Conservation (phyloP, 2,329 filamentous ascomycete genomes). For the Alternaria dauci region DNA sequence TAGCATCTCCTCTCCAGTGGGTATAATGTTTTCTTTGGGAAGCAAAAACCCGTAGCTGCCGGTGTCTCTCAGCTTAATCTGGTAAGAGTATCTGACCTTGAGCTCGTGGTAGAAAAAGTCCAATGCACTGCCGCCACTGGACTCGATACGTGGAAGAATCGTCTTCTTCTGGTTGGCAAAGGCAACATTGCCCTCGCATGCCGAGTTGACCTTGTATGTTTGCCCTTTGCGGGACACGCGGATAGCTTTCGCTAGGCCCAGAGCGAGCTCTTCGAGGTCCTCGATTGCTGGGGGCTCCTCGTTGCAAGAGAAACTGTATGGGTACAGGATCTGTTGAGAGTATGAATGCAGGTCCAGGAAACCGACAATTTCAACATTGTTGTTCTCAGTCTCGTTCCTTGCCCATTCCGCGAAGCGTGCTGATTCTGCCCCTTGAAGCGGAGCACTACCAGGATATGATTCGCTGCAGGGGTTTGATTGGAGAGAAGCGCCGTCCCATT, state of each 20-base stretch:
- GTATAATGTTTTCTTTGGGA: constrained; percentile 84
- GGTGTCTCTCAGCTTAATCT: constrained; percentile 91
- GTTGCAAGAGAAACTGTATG: constrained; percentile 85
- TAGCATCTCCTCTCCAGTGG: constrained; percentile 87
- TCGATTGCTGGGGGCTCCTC: constrained; percentile 83
- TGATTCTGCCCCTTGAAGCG: constrained; percentile 86
- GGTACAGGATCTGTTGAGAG: constrained; percentile 92
- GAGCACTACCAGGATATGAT: constrained; percentile 81
- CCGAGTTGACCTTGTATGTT: constrained; percentile 74
- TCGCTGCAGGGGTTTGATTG: constrained; percentile 85
- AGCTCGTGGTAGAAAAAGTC: constrained; percentile 97
- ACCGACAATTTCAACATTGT: constrained; percentile 79
- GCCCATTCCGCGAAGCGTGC: constrained; percentile 81
- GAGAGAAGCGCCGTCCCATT: constrained; percentile 76
- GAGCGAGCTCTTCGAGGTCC: constrained; percentile 87
- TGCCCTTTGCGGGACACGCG: constrained; percentile 77
- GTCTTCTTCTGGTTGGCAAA: constrained; percentile 44
- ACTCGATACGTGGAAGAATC: constrained; percentile 68
- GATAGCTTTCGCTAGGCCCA: constrained; percentile 89
- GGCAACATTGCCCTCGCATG: constrained; percentile 80
- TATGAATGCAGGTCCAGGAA: constrained; percentile 94
- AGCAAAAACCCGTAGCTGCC: constrained; percentile 94
- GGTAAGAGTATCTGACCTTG: constrained; percentile 83
- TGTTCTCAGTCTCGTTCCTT: constrained; percentile 74
- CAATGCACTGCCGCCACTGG: constrained; percentile 82